These are phyloP conservation scores for Sporothrix variecibatus DNA, from an alignment of 2,329 filamentous ascomycete genomes.

Conservation along the genomic window DNA sequence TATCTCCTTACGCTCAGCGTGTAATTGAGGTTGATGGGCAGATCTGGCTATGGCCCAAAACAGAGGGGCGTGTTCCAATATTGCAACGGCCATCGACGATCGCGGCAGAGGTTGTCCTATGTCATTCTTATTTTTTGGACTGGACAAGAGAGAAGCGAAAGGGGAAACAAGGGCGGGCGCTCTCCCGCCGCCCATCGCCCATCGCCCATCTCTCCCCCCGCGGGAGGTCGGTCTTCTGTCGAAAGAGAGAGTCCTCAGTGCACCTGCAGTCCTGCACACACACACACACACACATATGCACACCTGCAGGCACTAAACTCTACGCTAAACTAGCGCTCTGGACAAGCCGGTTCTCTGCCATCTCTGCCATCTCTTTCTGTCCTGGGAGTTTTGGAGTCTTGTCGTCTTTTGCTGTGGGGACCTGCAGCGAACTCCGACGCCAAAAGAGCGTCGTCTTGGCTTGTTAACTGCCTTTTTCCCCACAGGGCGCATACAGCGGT, in stretches of 20 bases:
- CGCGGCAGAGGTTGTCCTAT: not conserved
- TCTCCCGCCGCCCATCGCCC: constrained; percentile 14
- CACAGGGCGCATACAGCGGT: constrained; percentile 11
- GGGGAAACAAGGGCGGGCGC: constrained; percentile 12
- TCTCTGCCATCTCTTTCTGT: not conserved
- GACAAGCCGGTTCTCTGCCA: not conserved
- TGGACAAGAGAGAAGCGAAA: not conserved
- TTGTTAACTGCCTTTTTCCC: not conserved
- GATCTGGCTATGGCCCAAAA: constrained; percentile 2
- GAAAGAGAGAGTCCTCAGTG: too few relatives aligned
- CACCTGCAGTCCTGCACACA: not conserved
- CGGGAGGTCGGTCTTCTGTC: too few relatives aligned
- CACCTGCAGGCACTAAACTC: not conserved
- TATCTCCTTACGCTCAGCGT: not conserved
- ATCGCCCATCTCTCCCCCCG: too few relatives aligned
- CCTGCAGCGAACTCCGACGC: constrained; percentile 15
- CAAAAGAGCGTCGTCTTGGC: not conserved
- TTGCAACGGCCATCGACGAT: constrained; percentile 14
- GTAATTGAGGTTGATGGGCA: not conserved
- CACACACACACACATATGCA: not conserved
- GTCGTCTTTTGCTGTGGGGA: not conserved
- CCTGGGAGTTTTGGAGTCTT: not conserved
- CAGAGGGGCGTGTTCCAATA: constrained; percentile 17
- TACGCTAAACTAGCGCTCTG: not conserved
- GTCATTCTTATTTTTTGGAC: not conserved